phyloP scores from a whole-genome alignment of 2,329 filamentous ascomycete genomes.

The Ceratocystis cubensis region DNA sequence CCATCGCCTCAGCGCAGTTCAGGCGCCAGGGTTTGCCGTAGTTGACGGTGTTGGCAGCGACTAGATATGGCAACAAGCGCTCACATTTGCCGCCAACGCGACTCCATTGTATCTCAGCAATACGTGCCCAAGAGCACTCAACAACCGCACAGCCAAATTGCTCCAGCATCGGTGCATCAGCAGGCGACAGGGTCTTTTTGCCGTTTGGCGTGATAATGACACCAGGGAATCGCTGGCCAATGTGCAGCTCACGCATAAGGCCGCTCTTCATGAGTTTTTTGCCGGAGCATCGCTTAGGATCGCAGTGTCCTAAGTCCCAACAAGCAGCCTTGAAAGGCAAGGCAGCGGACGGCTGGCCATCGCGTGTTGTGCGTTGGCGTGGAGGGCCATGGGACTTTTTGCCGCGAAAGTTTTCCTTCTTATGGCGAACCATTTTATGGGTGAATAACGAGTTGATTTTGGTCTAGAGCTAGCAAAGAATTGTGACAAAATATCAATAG shows the following conservation, averaged over 20 bases:
- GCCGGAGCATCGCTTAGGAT: slow-evolving; percentile 89
- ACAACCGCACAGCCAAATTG: slow-evolving; percentile 89
- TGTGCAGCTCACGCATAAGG: slow-evolving; percentile 80
- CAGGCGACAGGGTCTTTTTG: slow-evolving; percentile 69
- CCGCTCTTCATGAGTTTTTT: slow-evolving; percentile 88
- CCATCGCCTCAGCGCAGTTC: slow-evolving; percentile 91
- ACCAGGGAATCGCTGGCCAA: slow-evolving; percentile 83
- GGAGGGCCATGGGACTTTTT: slow-evolving; percentile 54
- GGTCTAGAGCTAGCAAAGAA: background rate
- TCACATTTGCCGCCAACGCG: slow-evolving; percentile 91
- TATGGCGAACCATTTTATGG: slow-evolving; percentile 73
- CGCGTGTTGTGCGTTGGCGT: slow-evolving; percentile 40
- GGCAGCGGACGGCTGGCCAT: slow-evolving; percentile 30
- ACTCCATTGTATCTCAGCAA: slow-evolving; percentile 78
- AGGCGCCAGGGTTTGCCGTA: slow-evolving; percentile 91
- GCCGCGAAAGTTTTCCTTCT: slow-evolving; percentile 74
- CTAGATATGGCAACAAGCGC: slow-evolving; percentile 79
- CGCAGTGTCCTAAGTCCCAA: slow-evolving; percentile 96
- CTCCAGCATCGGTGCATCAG: slow-evolving; percentile 69
- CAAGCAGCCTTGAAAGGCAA: slow-evolving; percentile 79
- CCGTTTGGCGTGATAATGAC: slow-evolving; percentile 94
- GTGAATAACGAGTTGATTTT: background rate
- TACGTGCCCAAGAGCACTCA: slow-evolving; percentile 91
- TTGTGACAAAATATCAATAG: background rate
- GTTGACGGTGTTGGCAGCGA: slow-evolving; percentile 93